Evolutionary conservation across 176 grass and related monocot genomes (phyloP).

Genomic region (Raddia distichophylla): DNA sequence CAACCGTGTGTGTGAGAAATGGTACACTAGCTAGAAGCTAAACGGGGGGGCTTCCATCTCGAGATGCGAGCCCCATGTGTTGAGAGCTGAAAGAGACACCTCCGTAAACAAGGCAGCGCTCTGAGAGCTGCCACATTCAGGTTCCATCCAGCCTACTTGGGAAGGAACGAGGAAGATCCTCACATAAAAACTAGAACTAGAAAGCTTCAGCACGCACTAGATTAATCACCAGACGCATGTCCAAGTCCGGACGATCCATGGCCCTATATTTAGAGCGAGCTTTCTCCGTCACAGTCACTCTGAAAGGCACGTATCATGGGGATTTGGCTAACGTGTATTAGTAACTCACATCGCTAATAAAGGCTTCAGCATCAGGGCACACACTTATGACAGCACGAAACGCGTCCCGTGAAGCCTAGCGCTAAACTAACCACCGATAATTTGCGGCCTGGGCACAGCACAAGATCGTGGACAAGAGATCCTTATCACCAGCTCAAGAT

Average conservation of each 20-base stretch:
- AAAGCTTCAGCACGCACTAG: neutral
- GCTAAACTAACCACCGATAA: neutral
- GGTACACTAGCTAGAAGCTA: neutral
- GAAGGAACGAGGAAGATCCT: no score
- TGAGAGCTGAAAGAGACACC: neutral
- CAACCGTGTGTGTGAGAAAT: no score
- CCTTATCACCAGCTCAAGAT: no score
- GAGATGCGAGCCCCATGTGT: slow-evolving; percentile 11
- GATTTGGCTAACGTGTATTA: slow-evolving; percentile 6
- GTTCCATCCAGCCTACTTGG: neutral
- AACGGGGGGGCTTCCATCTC: neutral
- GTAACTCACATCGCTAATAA: neutral
- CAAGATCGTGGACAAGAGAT: no score
- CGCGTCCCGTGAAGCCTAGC: neutral
- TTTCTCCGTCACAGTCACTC: neutral
- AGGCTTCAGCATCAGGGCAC: neutral
- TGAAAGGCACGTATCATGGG: neutral
- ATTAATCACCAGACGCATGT: neutral
- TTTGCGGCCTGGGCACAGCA: no score
- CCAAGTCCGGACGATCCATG: neutral
- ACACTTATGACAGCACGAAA: neutral
- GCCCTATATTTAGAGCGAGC: neutral
- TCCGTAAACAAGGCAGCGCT: neutral
- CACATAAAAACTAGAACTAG: neutral
- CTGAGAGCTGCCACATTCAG: neutral